Evolutionary conservation across 495 filamentous ascomycete genomes (phyloP), one percentile per base, ranked within the genome.

Genomic region (Neurospora cerealis): DNA sequence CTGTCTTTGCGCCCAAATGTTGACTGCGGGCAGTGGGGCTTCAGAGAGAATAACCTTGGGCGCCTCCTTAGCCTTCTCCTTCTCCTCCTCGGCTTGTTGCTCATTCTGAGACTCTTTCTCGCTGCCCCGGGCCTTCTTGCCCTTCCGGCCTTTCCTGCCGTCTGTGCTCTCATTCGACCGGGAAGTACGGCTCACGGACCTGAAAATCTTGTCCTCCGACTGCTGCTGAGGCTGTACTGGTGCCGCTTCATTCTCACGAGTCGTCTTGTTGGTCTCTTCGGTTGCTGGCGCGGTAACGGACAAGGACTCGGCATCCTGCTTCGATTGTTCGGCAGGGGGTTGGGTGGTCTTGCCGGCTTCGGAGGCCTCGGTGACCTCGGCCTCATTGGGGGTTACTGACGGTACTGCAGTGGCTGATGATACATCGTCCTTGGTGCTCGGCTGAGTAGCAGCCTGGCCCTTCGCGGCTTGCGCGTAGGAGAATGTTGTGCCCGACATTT

Each of bases 391-490:
- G 34, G 86, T 83, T 72, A 87, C 91, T 62, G 88, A 91, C 15
- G 87, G 84, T 62, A 84, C 83, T 66, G 81, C 77, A 39, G 81
- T 79, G 37, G 81, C 73, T 15, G 79, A 76, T 2, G 77, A 73
- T 1, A 74, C 89, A 75, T 96, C 93, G 78, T 92, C 93, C 60
- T 82, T 82, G 38, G 85, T 87, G n/a, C 89, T 88, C 9, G 85
- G 83, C 46, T 93, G 92, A 71, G 84, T 40, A 74, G 86, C 76
- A 72, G 88, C 83, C 73, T 89, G 86, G 77, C 93, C 92, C 82
- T 93, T 94, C 37, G 95, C 96, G 79, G 95, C 95, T 86, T 97
- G 94, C 73, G 95, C 95, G 83, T 99, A 99, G 54, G 96, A 97
- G 82, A 97, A 96, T 72, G 86, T 80, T 70, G 87, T 75, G 74